Evolutionary conservation across 352 stramenopile species (phyloP).

Genomic region (Pythium volutum): DNA sequence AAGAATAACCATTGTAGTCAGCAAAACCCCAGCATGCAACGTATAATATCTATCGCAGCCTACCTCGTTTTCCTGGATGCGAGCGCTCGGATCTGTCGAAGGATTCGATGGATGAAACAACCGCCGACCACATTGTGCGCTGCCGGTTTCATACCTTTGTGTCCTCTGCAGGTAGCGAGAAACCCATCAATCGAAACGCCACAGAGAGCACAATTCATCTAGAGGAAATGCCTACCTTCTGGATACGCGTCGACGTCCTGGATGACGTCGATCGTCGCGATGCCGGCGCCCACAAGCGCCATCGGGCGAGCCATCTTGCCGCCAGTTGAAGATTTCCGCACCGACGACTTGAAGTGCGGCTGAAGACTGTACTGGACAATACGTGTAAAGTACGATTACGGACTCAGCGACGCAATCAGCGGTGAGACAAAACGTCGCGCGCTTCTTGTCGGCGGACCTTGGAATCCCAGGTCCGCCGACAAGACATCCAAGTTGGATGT

Average conservation of each 20-base stretch:
- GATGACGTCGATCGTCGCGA: constrained; percentile 68
- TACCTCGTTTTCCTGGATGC: constrained; percentile 47
- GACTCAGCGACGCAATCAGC: background rate
- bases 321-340: constrained; percentile 4
- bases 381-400: constrained; percentile 7
- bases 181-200: background rate
- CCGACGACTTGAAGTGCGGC: background rate
- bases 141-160: constrained; percentile 35
- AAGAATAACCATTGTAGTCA: background rate
- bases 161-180: constrained; percentile 38
- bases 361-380: background rate
- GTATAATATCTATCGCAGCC: background rate
- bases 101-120: background rate
- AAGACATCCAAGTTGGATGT: too few species aligned
- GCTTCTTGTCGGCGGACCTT: background rate
- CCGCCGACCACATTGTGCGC: background rate
- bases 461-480: too few species aligned
- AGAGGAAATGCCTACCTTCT: constrained; percentile 30
- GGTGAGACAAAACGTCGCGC: constrained; percentile 1
- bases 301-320: constrained; percentile 16
- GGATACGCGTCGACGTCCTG: constrained; percentile 58
- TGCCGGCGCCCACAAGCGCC: constrained; percentile 67
- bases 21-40: background rate
- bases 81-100: constrained; percentile 46
- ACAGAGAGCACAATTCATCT: background rate